Evolutionary conservation across 108 stramenopile genomes (phyloP), one percentile per base, ranked within the genome.

Genomic region (Pseudonitzschia delicatissima): DNA sequence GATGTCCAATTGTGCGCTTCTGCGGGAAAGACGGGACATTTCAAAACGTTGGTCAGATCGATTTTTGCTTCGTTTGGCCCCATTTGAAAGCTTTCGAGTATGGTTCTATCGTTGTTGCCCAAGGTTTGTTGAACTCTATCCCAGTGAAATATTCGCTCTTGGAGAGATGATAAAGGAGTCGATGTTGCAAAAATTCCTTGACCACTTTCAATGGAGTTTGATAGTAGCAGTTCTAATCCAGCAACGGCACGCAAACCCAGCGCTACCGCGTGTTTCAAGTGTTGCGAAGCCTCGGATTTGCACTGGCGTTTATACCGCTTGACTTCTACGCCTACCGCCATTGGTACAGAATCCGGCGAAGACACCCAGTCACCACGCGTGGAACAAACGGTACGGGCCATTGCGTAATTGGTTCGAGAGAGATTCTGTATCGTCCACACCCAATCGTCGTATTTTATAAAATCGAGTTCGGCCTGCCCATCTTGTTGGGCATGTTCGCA

Each of bases 11-110:
- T 52, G 0, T 64, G 40, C 25, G 68, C 64, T 25, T 85, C 77
- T 44, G 84, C 81, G 7, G 77, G 77, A 64, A 78, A 84, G 1
- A 89, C 83, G 17, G 72, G 83, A 67, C 88, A 89, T 51, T 74
- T 78, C 23, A 84, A 47, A 52, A 89, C 72, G 45, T 66, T 37
- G 20, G 47, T 9, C 20, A 75, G 48, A 50, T 68, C 68, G 34
- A 57, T 25, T 18, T 17, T 27, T 9, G 78, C 50, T 37, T 73
- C 45, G 57, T 85, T 82, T 1, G 88, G 88, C 2, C 88, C 88
- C 32, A 69, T 73, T 32, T 77, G 71, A 75, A 74, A 85, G 34
- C 68, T 71, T 49, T 69, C 57, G 42, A 75, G 65, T 9, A 76
- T 76, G 5, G 64, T 31, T 15, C 32, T 23, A 20, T 52, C 4